These are phyloP conservation scores for Solanum clarkiae DNA, from an alignment of 257 asterid species.

Conservation along the genomic window DNA sequence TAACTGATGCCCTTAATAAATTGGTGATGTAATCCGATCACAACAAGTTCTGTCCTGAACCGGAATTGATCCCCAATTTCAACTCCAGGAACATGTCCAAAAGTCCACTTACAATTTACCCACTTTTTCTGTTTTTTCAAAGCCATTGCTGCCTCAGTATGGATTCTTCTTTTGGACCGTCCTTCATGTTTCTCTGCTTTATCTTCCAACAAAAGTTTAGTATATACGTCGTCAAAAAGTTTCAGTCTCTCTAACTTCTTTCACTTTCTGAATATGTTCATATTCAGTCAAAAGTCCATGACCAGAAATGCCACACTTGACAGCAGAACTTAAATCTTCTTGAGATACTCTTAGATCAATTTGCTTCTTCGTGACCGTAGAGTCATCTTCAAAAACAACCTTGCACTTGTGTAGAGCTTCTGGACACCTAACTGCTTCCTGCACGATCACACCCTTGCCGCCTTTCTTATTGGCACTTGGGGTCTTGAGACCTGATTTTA, in stretches of 20 bases:
- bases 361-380: not conserved
- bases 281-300: not conserved
- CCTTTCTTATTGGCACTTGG: not conserved
- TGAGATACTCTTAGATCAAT: not conserved
- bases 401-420: not conserved
- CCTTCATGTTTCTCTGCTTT: not conserved
- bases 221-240: slow-evolving; percentile 1
- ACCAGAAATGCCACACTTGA: not conserved
- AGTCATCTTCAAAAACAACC: not conserved
- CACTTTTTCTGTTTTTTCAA: slow-evolving; percentile 7
- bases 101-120: slow-evolving; percentile 2
- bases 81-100: slow-evolving; percentile 26
- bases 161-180: not conserved
- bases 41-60: slow-evolving; percentile 19
- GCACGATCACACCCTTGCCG: not conserved
- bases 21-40: slow-evolving; percentile 18
- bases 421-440: not conserved
- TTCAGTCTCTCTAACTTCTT: slow-evolving; percentile 9
- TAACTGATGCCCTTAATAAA: slow-evolving; percentile 11
- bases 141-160: slow-evolving; percentile 6
- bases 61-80: slow-evolving; percentile 18
- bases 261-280: not conserved
- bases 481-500: not conserved
- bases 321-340: not conserved
- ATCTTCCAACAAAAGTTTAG: not conserved